Evolutionary conservation across 768 basidiomycete genomes (phyloP).

Genomic region (Boletus sp.): DNA sequence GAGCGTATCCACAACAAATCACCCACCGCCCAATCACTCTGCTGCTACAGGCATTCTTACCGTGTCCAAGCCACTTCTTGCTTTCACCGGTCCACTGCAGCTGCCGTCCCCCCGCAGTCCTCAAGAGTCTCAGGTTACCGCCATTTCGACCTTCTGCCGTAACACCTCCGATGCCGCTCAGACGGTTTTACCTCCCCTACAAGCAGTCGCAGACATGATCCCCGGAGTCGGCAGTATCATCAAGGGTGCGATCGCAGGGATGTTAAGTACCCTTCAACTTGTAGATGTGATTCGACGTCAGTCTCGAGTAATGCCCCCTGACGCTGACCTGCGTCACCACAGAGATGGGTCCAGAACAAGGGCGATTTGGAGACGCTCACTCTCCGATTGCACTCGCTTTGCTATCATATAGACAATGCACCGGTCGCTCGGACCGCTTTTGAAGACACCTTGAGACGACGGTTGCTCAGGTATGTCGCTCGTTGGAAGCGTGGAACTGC

Average conservation of each 20-base stretch:
- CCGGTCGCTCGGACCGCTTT: not conserved
- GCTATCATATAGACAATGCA: not conserved
- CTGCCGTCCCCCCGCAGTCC: not conserved
- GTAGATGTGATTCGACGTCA: not conserved
- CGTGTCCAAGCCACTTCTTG: not conserved
- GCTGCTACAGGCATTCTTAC: not conserved
- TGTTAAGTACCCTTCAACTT: not conserved
- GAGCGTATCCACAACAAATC: too few species aligned
- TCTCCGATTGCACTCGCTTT: not conserved
- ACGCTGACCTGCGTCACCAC: not conserved
- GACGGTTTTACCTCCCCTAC: not conserved
- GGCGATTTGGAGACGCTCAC: not conserved
- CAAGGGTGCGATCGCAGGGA: not conserved
- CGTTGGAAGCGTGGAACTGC: not conserved
- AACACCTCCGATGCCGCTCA: not conserved
- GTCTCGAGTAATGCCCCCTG: not conserved
- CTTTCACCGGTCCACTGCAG: not conserved
- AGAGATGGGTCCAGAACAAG: constrained; percentile 9
- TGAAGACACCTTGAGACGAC: not conserved
- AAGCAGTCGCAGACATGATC: not conserved
- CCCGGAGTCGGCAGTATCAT: constrained; percentile 1
- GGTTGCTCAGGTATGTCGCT: not conserved
- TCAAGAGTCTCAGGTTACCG: not conserved
- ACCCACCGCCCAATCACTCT: not conserved
- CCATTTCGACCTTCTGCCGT: not conserved